Evolutionary conservation across 345 rosid genomes (phyloP).

Genomic region (Isatis tinctoria): DNA sequence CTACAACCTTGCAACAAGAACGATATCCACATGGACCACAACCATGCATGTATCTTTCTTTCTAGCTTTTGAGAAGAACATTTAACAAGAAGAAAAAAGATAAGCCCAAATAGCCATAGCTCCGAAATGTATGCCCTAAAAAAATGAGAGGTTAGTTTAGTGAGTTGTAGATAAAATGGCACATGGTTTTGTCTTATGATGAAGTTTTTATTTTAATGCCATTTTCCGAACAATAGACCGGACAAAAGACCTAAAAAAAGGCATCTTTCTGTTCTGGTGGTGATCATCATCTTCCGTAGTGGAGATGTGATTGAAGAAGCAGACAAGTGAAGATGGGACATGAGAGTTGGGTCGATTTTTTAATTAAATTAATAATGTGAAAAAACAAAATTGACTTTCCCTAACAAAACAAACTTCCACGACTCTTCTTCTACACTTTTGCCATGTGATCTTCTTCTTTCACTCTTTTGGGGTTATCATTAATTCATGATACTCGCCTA

Average conservation of each 20-base stretch:
- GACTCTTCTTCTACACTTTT: constrained; percentile 12
- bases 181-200: constrained; percentile 17
- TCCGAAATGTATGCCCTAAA: neutral
- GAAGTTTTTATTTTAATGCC: neutral
- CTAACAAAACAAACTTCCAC: constrained; percentile 27
- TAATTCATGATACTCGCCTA: constrained; percentile 4
- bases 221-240: constrained; percentile 25
- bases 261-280: constrained; percentile 1
- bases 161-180: constrained; percentile 24
- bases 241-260: constrained; percentile 22
- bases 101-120: neutral
- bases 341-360: constrained; percentile 29
- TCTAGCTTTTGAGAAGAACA: neutral
- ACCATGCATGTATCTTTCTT: no score
- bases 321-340: constrained; percentile 30
- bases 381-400: constrained; percentile 21
- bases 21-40: neutral
- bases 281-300: constrained; percentile 8
- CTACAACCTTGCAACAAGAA: neutral
- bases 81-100: neutral
- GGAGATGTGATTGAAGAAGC: constrained; percentile 20
- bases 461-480: constrained; percentile 22
- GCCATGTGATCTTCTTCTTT: constrained; percentile 30
- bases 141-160: constrained; percentile 1
- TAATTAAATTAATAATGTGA: neutral